Percentiles rank a stretch among this genome's conserved stretches.
Evolutionary conservation across 2,329 filamentous ascomycete genomes (phyloP).

Genomic region (Ophiostoma sp.): DNA sequence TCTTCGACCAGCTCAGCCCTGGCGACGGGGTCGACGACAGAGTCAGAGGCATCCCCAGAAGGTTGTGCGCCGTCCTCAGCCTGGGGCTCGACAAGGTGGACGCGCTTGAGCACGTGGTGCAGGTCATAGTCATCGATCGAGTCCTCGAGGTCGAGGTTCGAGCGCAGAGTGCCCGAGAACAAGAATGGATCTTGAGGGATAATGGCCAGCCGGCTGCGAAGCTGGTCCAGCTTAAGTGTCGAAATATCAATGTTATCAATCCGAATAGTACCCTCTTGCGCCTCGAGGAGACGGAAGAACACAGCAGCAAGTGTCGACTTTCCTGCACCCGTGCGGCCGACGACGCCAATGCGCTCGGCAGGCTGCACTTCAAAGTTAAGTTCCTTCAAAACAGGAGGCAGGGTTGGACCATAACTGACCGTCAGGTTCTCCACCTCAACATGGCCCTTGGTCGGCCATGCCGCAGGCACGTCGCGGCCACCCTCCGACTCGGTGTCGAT

Average conservation of each 20-base stretch:
- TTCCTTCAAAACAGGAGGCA: constrained; percentile 42
- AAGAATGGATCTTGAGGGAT: constrained; percentile 69
- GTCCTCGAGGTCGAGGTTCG: constrained; percentile 64
- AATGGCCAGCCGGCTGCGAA: constrained; percentile 62
- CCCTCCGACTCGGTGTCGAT: constrained; percentile 42
- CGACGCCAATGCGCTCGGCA: constrained; percentile 65
- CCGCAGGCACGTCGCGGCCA: constrained; percentile 39
- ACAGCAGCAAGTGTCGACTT: constrained; percentile 66
- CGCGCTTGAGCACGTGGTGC: constrained; percentile 59
- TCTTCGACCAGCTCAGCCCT: constrained; percentile 3
- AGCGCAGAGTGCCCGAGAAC: constrained; percentile 64
- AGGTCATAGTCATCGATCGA: constrained; percentile 62
- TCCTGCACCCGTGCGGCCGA: constrained; percentile 65
- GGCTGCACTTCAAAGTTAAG: constrained; percentile 41
- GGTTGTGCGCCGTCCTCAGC: constrained; percentile 36
- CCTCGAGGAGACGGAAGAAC: constrained; percentile 59
- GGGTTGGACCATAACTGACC: constrained; percentile 40
- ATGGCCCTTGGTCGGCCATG: constrained; percentile 45
- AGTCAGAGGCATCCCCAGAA: constrained; percentile 13
- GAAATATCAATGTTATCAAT: constrained; percentile 56
- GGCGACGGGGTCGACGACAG: not conserved
- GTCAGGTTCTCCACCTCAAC: constrained; percentile 44
- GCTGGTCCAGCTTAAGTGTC: constrained; percentile 59
- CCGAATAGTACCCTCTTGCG: constrained; percentile 44
- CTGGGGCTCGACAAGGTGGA: constrained; percentile 56